A percentile compares a stretch with the other conserved stretches of the same genome.
Evolutionary conservation across 257 asterid species (phyloP).

Genomic region (Nyctanthes arbortristis): DNA sequence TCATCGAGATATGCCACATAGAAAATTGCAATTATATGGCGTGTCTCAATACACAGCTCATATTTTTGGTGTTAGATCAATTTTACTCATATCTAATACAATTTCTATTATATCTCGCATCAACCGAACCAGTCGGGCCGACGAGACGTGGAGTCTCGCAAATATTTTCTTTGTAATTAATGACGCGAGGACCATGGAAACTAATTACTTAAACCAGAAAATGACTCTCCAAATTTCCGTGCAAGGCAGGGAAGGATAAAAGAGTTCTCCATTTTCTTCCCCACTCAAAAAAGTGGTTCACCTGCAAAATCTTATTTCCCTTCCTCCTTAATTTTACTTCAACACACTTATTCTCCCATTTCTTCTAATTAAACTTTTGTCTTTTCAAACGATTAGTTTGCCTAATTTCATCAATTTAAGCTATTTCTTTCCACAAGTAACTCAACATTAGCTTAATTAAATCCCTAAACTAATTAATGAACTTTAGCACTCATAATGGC

Average conservation of each 20-base stretch:
- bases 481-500: slow-evolving; percentile 20
- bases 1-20: too few relatives aligned
- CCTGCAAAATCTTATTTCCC: slow-evolving; percentile 33
- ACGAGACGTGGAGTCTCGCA: too few relatives aligned
- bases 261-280: slow-evolving; percentile 24
- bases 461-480: background rate
- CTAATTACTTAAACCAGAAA: background rate
- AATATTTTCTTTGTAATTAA: too few relatives aligned
- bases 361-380: slow-evolving; percentile 21
- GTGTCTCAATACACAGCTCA: too few relatives aligned
- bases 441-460: background rate
- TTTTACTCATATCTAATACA: too few relatives aligned
- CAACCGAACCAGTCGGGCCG: too few relatives aligned
- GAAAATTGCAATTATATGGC: too few relatives aligned
- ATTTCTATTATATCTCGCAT: too few relatives aligned
- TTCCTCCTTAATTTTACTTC: slow-evolving; percentile 6
- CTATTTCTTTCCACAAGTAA: background rate
- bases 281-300: slow-evolving; percentile 31
- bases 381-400: slow-evolving; percentile 25
- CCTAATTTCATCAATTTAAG: slow-evolving; percentile 21
- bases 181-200: background rate
- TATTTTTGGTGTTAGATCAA: too few relatives aligned
- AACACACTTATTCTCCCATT: background rate
- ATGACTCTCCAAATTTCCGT: slow-evolving; percentile 12
- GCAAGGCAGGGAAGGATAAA: background rate